Evolutionary conservation across 345 rosid genomes (phyloP), one percentile per base, ranked within the genome.

Genomic region (Eucalyptus fibrosa): DNA sequence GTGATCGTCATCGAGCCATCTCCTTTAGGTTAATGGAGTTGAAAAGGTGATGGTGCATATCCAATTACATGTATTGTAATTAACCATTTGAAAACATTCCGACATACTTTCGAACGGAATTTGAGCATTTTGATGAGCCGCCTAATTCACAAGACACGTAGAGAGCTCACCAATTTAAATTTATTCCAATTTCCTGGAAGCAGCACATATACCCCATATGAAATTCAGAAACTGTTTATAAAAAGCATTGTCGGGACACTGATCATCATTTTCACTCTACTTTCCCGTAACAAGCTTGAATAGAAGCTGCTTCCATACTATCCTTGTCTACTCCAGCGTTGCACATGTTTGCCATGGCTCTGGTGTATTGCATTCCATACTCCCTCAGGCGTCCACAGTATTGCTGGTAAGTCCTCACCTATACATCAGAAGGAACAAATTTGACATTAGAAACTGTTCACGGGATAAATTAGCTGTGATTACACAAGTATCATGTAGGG

Each of bases 331-430:
- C 85, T 47, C 94, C 94, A 5, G 88, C 89, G 34, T 93, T 94
- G 92, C 94, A 93, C 93, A 91, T 90, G 88, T 91, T 92, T 10
- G 95, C 94, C 17, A 92, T 89, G 24, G 88, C 93, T 88, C 94
- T 49, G 21, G 89, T 89, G 23, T 94, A 92, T 80, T 94, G 92
- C 91, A 53, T 92, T 12, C 94, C 95, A 23, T 93, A 94, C 87
- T 53, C 30, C 6, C 93, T 88, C 32, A 92, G 44, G 1, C 5
- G 17, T 55, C 94, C 95, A 69, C 94, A 93, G 15, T 89, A 87
- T 77, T 90, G 60, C 90, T 92, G 93, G 45, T 91, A 94, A 9
- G 89, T 88, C 86, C 50, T 50, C 88, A 93, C 89, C 95, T 93
- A 87, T 17, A 80, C 4, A 30, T 15, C 14, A 42, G 17, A 86